These are phyloP conservation scores for Pichia sporocuriosa DNA, from an alignment of 805 yeast species.

Conservation along the genomic window DNA sequence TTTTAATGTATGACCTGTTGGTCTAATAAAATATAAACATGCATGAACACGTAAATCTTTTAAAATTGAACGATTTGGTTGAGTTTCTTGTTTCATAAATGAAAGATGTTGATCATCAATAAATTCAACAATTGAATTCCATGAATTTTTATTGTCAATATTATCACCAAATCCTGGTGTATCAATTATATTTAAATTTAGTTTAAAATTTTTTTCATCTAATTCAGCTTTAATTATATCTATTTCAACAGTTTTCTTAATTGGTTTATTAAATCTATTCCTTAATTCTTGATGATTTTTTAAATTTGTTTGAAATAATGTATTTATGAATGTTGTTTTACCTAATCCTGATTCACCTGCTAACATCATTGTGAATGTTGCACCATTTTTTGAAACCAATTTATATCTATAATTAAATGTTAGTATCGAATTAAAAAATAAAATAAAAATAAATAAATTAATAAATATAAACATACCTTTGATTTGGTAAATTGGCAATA, in stretches of 20 bases:
- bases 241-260: slow-evolving; percentile 67
- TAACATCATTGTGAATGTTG: slow-evolving; percentile 72
- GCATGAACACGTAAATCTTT: slow-evolving; percentile 88
- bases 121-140: slow-evolving; percentile 84
- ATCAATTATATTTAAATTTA: slow-evolving; percentile 76
- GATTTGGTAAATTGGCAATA: slow-evolving; percentile 67
- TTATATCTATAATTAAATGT: slow-evolving; percentile 45
- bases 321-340: slow-evolving; percentile 84
- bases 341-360: slow-evolving; percentile 93
- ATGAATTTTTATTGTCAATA: slow-evolving; percentile 75
- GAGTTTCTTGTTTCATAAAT: slow-evolving; percentile 89
- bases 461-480: slow-evolving; percentile 43
- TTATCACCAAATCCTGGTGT: slow-evolving; percentile 94
- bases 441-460: background rate
- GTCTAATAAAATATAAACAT: slow-evolving; percentile 82
- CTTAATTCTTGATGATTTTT: slow-evolving; percentile 52
- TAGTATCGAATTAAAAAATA: no score
- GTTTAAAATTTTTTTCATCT: slow-evolving; percentile 76
- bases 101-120: slow-evolving; percentile 87
- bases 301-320: slow-evolving; percentile 69
- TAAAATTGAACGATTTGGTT: slow-evolving; percentile 60
- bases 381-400: slow-evolving; percentile 68
- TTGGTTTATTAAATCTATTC: slow-evolving; percentile 51
- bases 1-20: slow-evolving; percentile 81
- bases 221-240: slow-evolving; percentile 73